phyloP scores from a whole-genome alignment of 208 protist species.

The Balamuthia mandrillaris region DNA sequence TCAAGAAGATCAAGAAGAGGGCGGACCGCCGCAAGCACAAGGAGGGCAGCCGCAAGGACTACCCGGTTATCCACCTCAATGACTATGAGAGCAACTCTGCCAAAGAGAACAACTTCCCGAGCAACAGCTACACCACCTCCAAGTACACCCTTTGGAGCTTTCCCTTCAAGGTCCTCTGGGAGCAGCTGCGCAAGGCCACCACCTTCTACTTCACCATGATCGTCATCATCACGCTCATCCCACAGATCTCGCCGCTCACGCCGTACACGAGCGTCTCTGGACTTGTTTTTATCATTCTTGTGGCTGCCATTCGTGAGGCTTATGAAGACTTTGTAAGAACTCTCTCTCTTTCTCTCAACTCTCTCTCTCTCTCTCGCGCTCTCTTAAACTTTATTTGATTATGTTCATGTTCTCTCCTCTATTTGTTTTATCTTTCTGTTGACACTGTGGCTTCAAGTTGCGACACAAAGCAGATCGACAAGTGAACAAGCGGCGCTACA shows the following conservation, averaged over 20 bases:
- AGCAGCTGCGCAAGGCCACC: background rate
- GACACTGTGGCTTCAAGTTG: background rate
- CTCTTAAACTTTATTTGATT: background rate
- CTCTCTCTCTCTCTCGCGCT: background rate
- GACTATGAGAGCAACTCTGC: background rate
- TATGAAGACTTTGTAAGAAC: background rate
- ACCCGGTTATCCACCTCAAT: background rate
- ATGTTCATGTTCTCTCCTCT: background rate
- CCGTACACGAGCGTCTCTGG: background rate
- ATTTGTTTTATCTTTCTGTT: background rate
- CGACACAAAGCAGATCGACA: background rate
- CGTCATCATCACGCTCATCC: background rate
- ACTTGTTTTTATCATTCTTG: background rate
- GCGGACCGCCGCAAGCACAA: background rate
- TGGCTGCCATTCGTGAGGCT: background rate
- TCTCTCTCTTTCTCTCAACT: background rate
- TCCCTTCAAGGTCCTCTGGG: background rate
- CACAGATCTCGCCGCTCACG: background rate
- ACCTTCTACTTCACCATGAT: background rate
- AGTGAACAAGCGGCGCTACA: background rate
- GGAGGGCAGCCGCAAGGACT: background rate
- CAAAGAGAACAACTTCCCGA: background rate
- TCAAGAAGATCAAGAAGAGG: background rate
- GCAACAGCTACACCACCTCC: background rate
- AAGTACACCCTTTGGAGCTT: background rate